These are phyloP conservation scores for Rosa lucieae DNA, from an alignment of 306 rosid genomes.

Conservation along the genomic window DNA sequence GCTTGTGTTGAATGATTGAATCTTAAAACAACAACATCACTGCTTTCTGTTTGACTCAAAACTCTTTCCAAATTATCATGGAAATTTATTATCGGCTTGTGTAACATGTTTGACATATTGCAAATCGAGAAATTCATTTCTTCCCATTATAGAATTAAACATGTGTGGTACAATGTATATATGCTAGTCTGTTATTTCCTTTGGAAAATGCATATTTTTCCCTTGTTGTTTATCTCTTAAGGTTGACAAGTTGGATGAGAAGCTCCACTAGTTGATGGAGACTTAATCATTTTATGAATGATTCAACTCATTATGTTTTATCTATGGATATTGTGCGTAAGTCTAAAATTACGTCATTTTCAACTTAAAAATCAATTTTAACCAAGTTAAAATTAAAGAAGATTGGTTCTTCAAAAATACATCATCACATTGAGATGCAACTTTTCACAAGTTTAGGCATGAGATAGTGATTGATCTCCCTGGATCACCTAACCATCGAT, in stretches of 20 bases:
- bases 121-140: not conserved
- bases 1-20: not conserved
- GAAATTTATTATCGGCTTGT: not conserved
- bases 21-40: not conserved
- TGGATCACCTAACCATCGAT: not conserved
- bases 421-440: not conserved
- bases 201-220: not conserved
- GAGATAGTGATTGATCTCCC: constrained; percentile 22
- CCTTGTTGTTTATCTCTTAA: not conserved
- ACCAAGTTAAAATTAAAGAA: not conserved
- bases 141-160: not conserved
- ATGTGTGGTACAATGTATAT: not conserved
- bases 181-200: not conserved
- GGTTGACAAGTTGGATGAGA: not conserved
- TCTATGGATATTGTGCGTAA: not conserved
- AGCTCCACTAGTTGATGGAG: not conserved
- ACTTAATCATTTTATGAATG: not conserved
- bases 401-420: not conserved
- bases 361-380: not conserved
- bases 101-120: constrained; percentile 12
- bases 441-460: not conserved
- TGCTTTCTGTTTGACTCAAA: not conserved
- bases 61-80: not conserved
- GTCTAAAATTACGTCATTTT: not conserved
- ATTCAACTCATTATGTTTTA: not conserved